A percentile compares a stretch with the other conserved stretches of the same genome.
phyloP scores from a whole-genome alignment of 2,329 filamentous ascomycete genomes.

The Aspergillus fischeri region DNA sequence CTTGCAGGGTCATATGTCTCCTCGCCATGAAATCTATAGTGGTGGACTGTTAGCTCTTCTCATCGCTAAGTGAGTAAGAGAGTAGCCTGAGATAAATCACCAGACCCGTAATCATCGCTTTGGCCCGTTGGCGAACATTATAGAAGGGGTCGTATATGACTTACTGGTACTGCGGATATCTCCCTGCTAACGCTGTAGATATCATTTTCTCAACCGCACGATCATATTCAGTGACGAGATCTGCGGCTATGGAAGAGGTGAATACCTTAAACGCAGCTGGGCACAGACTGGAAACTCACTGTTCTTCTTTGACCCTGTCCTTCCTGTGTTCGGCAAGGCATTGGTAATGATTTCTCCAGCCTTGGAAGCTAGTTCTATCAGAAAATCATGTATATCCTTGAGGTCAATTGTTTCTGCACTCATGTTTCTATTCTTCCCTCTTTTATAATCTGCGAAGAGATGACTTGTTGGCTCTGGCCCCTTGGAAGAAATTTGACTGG shows the following conservation, averaged over 20 bases:
- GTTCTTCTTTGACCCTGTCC: slow-evolving; percentile 44
- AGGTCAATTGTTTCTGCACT: slow-evolving; percentile 16
- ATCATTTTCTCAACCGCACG: slow-evolving; percentile 58
- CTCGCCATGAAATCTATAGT: slow-evolving; percentile 51
- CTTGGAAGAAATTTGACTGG: not conserved
- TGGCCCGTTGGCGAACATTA: not conserved
- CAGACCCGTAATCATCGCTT: not conserved
- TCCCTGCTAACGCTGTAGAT: slow-evolving; percentile 45
- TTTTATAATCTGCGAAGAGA: not conserved
- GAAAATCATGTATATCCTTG: slow-evolving; percentile 40
- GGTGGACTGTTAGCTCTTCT: not conserved
- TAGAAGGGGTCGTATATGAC: slow-evolving; percentile 9
- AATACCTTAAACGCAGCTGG: not conserved
- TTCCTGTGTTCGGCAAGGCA: slow-evolving; percentile 37
- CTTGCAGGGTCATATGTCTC: slow-evolving; percentile 57
- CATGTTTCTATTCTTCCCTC: not conserved
- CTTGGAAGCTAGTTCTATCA: slow-evolving; percentile 37
- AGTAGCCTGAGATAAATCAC: not conserved
- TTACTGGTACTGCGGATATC: slow-evolving; percentile 51
- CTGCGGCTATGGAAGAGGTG: slow-evolving; percentile 43
- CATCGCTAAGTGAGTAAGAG: not conserved
- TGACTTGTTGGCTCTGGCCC: not conserved
- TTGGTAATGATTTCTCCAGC: slow-evolving; percentile 42
- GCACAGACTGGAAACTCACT: slow-evolving; percentile 24
- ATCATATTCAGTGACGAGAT: slow-evolving; percentile 62